Evolutionary conservation across 164 flowering plant genomes (phyloP).

Genomic region (Cinnamomum chago): DNA sequence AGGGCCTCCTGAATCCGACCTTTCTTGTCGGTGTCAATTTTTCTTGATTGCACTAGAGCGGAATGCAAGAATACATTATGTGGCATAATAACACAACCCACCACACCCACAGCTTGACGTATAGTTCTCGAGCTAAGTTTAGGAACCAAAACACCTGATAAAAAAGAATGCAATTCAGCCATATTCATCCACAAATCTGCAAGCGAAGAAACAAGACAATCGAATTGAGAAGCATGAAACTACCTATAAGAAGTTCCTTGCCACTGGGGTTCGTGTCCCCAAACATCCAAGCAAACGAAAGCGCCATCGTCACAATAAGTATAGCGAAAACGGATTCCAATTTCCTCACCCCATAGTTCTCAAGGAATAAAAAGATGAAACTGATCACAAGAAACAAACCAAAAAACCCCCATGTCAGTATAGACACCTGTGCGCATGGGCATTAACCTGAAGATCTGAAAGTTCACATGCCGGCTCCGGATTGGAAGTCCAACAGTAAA

Average conservation of each 20-base stretch:
- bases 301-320: constrained; percentile 79
- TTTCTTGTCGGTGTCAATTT: constrained; percentile 53
- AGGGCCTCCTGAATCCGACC: constrained; percentile 78
- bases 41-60: constrained; percentile 88
- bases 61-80: constrained; percentile 90
- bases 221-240: neutral
- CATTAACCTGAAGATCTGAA: neutral
- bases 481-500: too few relatives aligned
- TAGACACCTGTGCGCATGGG: neutral
- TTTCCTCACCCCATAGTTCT: constrained; percentile 95
- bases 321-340: constrained; percentile 84
- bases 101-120: constrained; percentile 88
- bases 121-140: constrained; percentile 81
- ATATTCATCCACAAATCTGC: neutral
- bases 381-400: constrained; percentile 31
- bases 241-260: constrained; percentile 71
- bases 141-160: constrained; percentile 72
- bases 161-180: neutral
- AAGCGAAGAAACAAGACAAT: neutral
- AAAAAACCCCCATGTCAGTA: neutral
- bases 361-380: constrained; percentile 79
- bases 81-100: constrained; percentile 91
- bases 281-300: constrained; percentile 96
- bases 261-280: constrained; percentile 73
- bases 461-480: neutral